Conservation (phyloP, 441 rosid genomes). For the Mallotus repandus region DNA sequence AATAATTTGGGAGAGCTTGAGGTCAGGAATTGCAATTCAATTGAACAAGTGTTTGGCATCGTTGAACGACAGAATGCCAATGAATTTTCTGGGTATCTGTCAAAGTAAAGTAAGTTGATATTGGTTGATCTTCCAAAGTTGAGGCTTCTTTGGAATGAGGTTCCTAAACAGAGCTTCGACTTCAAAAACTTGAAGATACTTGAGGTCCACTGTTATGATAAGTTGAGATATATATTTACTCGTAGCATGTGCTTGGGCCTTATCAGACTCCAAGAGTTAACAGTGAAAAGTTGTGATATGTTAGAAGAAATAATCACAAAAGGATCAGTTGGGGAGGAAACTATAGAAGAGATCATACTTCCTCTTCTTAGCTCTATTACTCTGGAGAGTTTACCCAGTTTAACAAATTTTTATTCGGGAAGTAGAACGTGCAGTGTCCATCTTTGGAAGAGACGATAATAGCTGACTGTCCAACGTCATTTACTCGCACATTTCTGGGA, state of each 20-base stretch:
- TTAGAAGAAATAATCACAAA: slow-evolving; percentile 20
- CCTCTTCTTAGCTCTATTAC: background rate
- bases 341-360: background rate
- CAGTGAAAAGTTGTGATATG: slow-evolving; percentile 15
- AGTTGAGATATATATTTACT: slow-evolving; percentile 25
- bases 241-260: slow-evolving; percentile 14
- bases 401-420: slow-evolving; percentile 18
- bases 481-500: background rate
- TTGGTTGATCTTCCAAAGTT: slow-evolving; percentile 20
- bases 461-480: background rate
- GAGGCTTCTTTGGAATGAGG: background rate
- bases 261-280: background rate
- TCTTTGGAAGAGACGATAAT: background rate
- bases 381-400: slow-evolving; percentile 6
- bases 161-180: background rate
- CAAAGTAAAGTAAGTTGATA: slow-evolving; percentile 5
- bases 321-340: background rate
- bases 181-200: slow-evolving; percentile 14
- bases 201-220: slow-evolving; percentile 19
- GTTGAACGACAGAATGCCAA: too few species aligned
- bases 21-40: slow-evolving; percentile 5
- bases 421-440: background rate
- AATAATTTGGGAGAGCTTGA: slow-evolving; percentile 2
- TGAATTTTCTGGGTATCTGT: background rate
- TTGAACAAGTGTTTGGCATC: too few species aligned